Conservation (phyloP, 495 filamentous ascomycete species). For the Xylaria scruposa region DNA sequence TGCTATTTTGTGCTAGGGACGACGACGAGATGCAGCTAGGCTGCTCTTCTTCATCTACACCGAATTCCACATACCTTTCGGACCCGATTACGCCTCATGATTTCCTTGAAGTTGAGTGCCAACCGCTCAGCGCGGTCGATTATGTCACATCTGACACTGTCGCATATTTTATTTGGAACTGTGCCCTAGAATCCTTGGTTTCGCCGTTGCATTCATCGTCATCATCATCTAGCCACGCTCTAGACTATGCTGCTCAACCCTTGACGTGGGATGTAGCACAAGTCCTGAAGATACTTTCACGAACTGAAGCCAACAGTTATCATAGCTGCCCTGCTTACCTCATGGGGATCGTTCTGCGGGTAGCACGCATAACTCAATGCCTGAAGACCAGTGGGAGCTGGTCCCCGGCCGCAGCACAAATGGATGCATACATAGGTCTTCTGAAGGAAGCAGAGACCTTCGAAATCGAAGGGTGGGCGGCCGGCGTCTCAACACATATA, state of each 20-base stretch:
- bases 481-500: conserved; percentile 37
- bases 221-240: conserved; percentile 10
- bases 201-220: conserved; percentile 39
- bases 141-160: conserved; percentile 49
- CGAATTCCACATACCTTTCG: not conserved
- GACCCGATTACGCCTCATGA: conserved; percentile 39
- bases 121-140: conserved; percentile 37
- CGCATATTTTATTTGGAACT: conserved; percentile 48
- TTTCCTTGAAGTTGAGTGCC: conserved; percentile 30
- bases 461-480: conserved; percentile 47
- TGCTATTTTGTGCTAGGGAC: conserved; percentile 23
- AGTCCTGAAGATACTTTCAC: conserved; percentile 43
- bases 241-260: conserved; percentile 17
- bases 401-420: conserved; percentile 26
- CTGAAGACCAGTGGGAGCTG: conserved; percentile 20
- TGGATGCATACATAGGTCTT: conserved; percentile 37
- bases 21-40: not conserved
- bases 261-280: conserved; percentile 34
- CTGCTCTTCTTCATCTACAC: conserved; percentile 24
- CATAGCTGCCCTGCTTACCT: conserved; percentile 53
- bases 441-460: conserved; percentile 41
- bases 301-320: conserved; percentile 54
- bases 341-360: conserved; percentile 45
- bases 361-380: conserved; percentile 41
- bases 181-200: conserved; percentile 45